phyloP scores from a whole-genome alignment of 305 asterid species.

The Rubia tinctorum region DNA sequence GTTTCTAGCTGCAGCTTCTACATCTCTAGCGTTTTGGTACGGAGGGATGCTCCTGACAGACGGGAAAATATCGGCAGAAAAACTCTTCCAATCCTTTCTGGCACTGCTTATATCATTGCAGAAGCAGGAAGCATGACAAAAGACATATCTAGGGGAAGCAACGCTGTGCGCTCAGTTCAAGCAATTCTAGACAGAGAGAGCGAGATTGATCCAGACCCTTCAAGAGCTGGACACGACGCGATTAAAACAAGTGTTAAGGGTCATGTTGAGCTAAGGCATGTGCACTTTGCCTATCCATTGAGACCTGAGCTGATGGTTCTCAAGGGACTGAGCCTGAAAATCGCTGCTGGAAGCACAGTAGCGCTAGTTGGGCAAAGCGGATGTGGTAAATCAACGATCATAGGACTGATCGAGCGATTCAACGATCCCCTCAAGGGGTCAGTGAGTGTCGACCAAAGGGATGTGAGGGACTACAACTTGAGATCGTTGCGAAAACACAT shows the following conservation, averaged over 20 bases:
- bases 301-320: conserved; percentile 66
- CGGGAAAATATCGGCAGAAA: conserved; percentile 50
- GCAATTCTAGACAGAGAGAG: conserved; percentile 56
- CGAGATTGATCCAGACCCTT: conserved; percentile 57
- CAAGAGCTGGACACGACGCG: conserved; percentile 30
- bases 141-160: conserved; percentile 75
- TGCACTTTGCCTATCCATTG: conserved; percentile 66
- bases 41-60: conserved; percentile 63
- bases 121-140: conserved; percentile 97
- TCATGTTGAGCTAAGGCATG: conserved; percentile 54
- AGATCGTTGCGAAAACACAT: conserved; percentile 57
- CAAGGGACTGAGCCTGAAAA: conserved; percentile 57
- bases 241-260: conserved; percentile 40
- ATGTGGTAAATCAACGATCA: conserved; percentile 69
- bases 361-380: conserved; percentile 86
- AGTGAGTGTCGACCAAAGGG: conserved; percentile 53
- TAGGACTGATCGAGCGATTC: conserved; percentile 66
- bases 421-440: conserved; percentile 69
- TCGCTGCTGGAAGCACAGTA: conserved; percentile 58
- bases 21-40: conserved; percentile 77
- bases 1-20: conserved; percentile 50
- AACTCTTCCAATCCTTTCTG: conserved; percentile 70
- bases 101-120: conserved; percentile 82
- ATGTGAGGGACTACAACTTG: conserved; percentile 53
- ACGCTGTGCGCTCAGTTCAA: conserved; percentile 71